Evolutionary conservation across 768 basidiomycete genomes (phyloP).

Genomic region (Boletus pseudopeckii): DNA sequence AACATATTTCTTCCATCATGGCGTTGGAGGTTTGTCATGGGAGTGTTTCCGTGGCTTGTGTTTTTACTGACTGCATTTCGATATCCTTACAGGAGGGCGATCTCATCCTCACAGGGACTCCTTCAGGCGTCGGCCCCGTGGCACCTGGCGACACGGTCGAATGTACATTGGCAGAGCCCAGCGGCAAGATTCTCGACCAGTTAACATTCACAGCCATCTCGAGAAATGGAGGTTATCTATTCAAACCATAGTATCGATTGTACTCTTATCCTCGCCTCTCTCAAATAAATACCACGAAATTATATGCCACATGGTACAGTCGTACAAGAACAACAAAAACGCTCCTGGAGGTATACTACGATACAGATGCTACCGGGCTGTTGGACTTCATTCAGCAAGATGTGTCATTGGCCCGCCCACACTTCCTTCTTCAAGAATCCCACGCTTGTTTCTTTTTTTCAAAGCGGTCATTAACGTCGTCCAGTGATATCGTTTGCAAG

Average conservation of each 20-base stretch:
- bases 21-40: conserved; percentile 69
- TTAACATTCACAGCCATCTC: conserved; percentile 64
- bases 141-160: conserved; percentile 72
- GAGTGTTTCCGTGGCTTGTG: not conserved
- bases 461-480: conserved; percentile 23
- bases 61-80: not conserved
- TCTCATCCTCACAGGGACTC: conserved; percentile 88
- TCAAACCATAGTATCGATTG: conserved; percentile 29
- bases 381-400: not conserved
- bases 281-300: conserved; percentile 3
- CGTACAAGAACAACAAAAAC: conserved; percentile 1
- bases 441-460: conserved; percentile 15
- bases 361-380: conserved; percentile 2
- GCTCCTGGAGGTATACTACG: conserved; percentile 18
- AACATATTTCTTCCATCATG: conserved; percentile 95
- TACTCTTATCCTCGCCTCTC: not conserved
- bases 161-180: conserved; percentile 59
- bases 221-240: conserved; percentile 69
- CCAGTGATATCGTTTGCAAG: conserved; percentile 29
- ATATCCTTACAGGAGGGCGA: conserved; percentile 74
- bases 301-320: conserved; percentile 17
- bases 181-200: conserved; percentile 53
- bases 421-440: conserved; percentile 7
- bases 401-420: not conserved
- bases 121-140: conserved; percentile 83